Evolutionary conservation across 202 grass and related monocot species (phyloP), one percentile per base, ranked within the genome.

Genomic region (Bolboschoenoplectus hybrid): DNA sequence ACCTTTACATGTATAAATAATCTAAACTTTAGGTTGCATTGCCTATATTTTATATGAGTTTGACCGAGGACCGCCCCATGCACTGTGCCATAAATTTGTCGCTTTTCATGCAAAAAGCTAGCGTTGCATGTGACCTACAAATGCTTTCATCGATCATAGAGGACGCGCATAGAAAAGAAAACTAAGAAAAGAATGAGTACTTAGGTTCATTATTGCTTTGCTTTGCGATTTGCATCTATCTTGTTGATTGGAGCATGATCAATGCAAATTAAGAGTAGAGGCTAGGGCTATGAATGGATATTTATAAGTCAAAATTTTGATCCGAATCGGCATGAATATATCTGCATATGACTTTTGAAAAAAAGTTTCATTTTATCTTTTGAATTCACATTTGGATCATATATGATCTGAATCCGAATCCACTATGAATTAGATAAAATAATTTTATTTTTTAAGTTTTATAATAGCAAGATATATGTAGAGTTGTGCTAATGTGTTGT

Each of bases 31-130:
- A 57, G 49, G 52, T 26, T 58, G 74, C 34, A n/a, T 79, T 60
- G 36, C 13, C 35, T 41, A 57, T 79, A 26, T 26, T 26, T 0
- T 26, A 26, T 26, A 26, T 26, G 12, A 1, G 12, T 79, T 79
- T 79, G 52, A 79, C 75, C 52, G 6, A 60, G 26, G 52, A 78
- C 74, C 34, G 74, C 6, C 74, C 35, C 74, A 26, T 26, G 26
- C 26, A 38, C 52, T 78, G 34, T 57, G 32, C 4, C 74, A 35
- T 40, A 14, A 40, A 26, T 57, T 77, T 78, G 74, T 57, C 74
- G 13, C 51, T 57, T 56, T 39, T 78, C 74, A 78, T 57, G 51
- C 74, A 77, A 56, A 58, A 79, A 2, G 4, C 32, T 13, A 1
- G 66, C 66, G 5, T 52, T 78, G 74, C 50, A 56, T 56, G 51